Evolutionary conservation across 2,329 filamentous ascomycete species (phyloP), one percentile per base, ranked within the genome.

Genomic region (Stachybotrys chartarum): DNA sequence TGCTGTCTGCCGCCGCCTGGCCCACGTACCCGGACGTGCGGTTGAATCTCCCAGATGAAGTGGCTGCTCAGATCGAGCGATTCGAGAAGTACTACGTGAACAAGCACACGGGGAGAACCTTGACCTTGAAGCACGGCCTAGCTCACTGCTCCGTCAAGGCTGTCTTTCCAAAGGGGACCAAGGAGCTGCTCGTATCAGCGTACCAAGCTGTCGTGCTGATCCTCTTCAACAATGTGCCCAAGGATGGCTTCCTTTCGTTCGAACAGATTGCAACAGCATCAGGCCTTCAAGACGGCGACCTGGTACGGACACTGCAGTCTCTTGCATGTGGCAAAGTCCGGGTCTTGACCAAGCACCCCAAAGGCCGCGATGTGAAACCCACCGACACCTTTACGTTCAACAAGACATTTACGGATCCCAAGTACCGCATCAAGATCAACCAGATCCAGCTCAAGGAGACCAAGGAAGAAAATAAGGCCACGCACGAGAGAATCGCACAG

Each of bases 381-480:
- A 90, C 83, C 0, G 95, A 99, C 72, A 89, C 86, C 0, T 99
- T 99, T 66, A 84, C 83, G 0, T 86, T 96, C 66, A 97, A 97
- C 74, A 72, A 80, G 49, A 69, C 70, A 16, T 99, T 99, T 72
- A 76, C 76, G 3, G 88, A 97, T 66, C 81, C 86, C 18, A 96
- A 94, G 71, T 88, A 90, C 72, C 85, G 91, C 55, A 86, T 99
- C 74, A 99, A 99, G 77, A 97, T 99, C 77, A 99, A 97, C 74
- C 93, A 97, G 73, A 94, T 99, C 63, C 94, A 99, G 73, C 82
- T 97, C 52, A 95, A 94, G 73, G 94, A 99, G 74, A 97, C 94
- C 1, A 89, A 88, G 64, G 88, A 93, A 66, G 94, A 99, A 73
- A 97, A 97, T 74, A 89, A 91, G 72, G 90, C 88, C 64, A 97